These are phyloP conservation scores for Chamaenerion angustifolium DNA, from an alignment of 345 rosid species.

Conservation along the genomic window DNA sequence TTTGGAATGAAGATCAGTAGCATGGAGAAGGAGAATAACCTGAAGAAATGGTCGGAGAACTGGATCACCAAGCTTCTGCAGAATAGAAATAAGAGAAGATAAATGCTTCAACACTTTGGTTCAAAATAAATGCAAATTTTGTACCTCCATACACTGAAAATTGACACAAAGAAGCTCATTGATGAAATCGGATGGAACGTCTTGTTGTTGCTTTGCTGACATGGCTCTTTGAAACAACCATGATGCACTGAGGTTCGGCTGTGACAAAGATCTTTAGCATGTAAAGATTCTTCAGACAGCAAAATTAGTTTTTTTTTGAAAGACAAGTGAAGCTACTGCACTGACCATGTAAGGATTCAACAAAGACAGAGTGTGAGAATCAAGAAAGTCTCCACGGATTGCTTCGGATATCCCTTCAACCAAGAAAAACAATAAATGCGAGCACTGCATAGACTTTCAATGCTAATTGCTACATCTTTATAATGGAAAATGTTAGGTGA, in stretches of 20 bases:
- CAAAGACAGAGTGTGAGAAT: conserved; percentile 63
- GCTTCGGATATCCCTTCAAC: conserved; percentile 71
- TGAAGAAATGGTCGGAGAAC: conserved; percentile 91
- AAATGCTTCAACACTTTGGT: neutral
- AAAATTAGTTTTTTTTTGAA: neutral
- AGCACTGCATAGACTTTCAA: neutral
- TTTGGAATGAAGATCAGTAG: neutral
- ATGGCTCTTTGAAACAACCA: conserved; percentile 95
- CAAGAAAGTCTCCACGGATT: conserved; percentile 52
- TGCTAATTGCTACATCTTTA: too few species aligned
- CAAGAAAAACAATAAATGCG: neutral
- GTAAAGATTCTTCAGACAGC: conserved; percentile 1
- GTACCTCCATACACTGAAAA: conserved; percentile 78
- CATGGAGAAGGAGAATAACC: conserved; percentile 16
- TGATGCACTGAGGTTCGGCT: conserved; percentile 83
- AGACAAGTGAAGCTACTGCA: conserved; percentile 10
- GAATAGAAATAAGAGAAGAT: conserved; percentile 5
- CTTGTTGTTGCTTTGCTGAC: conserved; percentile 61
- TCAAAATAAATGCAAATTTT: neutral
- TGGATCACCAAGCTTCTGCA: conserved; percentile 70
- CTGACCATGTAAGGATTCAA: conserved; percentile 91
- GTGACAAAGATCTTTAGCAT: conserved; percentile 6
- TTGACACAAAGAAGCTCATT: conserved; percentile 83
- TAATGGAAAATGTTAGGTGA: too few species aligned
- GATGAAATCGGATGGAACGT: conserved; percentile 54